Evolutionary conservation across 176 grass and related monocot species (phyloP), one percentile per base, ranked within the genome.

Genomic region (Cenchrus purpureus): DNA sequence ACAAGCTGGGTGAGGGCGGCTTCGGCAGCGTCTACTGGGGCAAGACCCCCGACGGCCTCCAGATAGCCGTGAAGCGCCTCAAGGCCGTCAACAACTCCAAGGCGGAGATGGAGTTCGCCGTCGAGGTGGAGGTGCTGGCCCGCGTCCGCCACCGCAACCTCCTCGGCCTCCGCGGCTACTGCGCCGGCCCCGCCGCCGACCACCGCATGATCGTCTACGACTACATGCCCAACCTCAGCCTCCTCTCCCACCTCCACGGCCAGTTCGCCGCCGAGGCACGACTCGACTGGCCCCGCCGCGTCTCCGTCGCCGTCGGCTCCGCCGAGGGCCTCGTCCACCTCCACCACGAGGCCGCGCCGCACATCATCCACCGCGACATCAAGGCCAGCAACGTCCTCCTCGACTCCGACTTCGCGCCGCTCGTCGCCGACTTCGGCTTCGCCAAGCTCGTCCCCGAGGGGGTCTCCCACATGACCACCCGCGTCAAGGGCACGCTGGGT

Each of bases 71-170:
- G 84, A 94, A 94, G 92, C 85, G 37, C 73, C 77, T 94, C 61
- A 94, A 94, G 82, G 82, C 92, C 25, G 53, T 68, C 73, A 92
- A 92, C 86, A 89, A 81, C 84, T 94, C 87, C 60, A 94, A 94
- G 77, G 92, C 92, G 17, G 92, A 94, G 86, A 94, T 94, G 92
- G 92, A 94, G 63, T 94, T 94, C 78, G 89, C 92, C 2, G 92
- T 94, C 29, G 92, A 94, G 74, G 89, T 94, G 12, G 92, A 94
- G 87, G 89, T 91, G 0, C 68, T 94, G 1, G 92, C 92, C 4
- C 86, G 92, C 6, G 92, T 94, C 12, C 92, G 84, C 2, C 92
- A 94, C 86, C 55, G 68, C 25, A 91, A 94, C 84, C 87, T 94
- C 0, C 89, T 94, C 0, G 92, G 92, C 46, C 89, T 94, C 13